Conservation (phyloP, 306 rosid species). For the Ochetophila trinervis region DNA sequence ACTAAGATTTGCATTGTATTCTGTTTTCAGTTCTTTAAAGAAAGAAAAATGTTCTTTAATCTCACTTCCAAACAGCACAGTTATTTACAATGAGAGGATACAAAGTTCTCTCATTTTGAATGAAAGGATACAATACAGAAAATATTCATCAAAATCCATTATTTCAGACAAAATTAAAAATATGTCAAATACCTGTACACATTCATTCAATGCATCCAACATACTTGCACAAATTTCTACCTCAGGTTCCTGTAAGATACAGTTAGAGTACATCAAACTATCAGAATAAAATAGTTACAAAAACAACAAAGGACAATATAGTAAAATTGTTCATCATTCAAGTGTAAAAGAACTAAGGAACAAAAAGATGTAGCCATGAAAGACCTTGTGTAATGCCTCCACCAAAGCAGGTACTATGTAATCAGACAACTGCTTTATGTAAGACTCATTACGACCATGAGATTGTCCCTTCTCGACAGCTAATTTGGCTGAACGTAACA, state of each 20-base stretch:
- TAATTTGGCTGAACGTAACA: constrained; percentile 86
- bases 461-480: constrained; percentile 94
- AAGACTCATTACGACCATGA: constrained; percentile 80
- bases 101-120: too few species aligned
- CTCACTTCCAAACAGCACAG: too few species aligned
- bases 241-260: constrained; percentile 80
- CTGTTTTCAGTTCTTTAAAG: too few species aligned
- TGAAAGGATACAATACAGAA: too few species aligned
- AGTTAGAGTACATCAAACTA: too few species aligned
- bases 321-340: background rate
- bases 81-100: too few species aligned
- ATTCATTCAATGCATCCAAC: constrained; percentile 89
- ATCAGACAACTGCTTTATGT: constrained; percentile 83
- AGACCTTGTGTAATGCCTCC: constrained; percentile 95
- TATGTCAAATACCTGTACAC: constrained; percentile 62
- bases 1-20: too few species aligned
- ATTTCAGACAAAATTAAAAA: background rate
- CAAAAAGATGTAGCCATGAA: background rate
- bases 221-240: constrained; percentile 95
- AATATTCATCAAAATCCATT: background rate
- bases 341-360: background rate
- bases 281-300: too few species aligned
- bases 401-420: constrained; percentile 86
- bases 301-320: too few species aligned
- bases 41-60: too few species aligned